Percentiles rank a stretch among this genome's conserved stretches.
These are phyloP conservation scores for Cystobasidium tubakii DNA, from an alignment of 768 basidiomycete species.

Conservation along the genomic window DNA sequence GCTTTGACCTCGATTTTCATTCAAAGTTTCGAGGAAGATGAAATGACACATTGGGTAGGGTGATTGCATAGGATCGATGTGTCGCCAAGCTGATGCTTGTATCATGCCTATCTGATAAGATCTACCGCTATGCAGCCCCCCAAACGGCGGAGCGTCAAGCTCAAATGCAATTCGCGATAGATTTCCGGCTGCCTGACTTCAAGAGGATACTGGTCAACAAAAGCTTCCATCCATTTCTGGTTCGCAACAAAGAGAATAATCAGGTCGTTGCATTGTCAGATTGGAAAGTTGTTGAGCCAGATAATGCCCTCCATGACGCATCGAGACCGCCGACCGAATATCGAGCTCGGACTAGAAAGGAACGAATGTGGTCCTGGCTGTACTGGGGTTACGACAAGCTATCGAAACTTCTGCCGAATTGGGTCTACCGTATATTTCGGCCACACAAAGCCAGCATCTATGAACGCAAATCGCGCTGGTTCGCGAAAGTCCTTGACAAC, in stretches of 20 bases:
- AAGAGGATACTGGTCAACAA: slow-evolving; percentile 10
- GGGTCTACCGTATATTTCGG: neutral
- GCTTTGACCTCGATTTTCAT: slow-evolving; percentile 11
- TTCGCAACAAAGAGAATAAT: neutral
- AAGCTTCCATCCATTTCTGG: neutral
- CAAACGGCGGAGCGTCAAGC: neutral
- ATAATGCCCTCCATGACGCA: neutral
- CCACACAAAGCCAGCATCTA: neutral
- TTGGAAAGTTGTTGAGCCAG: neutral
- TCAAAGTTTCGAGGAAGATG: slow-evolving; percentile 2
- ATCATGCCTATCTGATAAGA: neutral
- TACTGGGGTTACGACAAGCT: slow-evolving; percentile 5
- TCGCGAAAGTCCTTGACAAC: neutral
- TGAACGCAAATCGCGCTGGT: slow-evolving; percentile 1
- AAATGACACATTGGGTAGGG: slow-evolving; percentile 10
- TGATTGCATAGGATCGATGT: too few species aligned
- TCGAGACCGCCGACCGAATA: neutral
- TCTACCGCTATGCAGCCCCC: neutral
- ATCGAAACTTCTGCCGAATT: neutral
- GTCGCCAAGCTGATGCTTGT: too few species aligned
- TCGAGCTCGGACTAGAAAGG: neutral
- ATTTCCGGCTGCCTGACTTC: slow-evolving; percentile 1
- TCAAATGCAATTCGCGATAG: neutral
- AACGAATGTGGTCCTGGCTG: neutral
- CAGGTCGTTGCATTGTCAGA: neutral